Conservation (phyloP, 163 green algal genomes). For the Chloromonas sp. region DNA sequence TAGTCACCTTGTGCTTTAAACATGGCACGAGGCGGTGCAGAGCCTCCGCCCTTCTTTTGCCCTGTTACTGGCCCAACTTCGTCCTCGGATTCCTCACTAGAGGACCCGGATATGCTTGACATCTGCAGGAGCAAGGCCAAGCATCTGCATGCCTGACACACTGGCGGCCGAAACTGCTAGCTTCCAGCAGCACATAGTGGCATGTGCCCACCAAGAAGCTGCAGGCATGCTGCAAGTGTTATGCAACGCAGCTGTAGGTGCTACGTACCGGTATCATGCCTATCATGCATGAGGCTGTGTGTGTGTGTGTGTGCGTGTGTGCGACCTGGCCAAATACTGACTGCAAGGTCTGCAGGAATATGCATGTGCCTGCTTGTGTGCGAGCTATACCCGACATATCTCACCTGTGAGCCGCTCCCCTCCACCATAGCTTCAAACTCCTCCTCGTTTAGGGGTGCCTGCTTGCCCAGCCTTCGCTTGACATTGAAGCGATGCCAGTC, state of each 20-base stretch:
- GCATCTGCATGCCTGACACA: not conserved
- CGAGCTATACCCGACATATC: constrained; percentile 20
- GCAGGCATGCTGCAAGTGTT: too few relatives aligned
- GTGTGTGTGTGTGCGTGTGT: not conserved
- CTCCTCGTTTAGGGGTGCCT: constrained; percentile 45
- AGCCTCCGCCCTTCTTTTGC: not conserved
- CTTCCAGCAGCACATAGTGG: not conserved
- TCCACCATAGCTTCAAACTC: constrained; percentile 63
- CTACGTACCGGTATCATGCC: too few relatives aligned
- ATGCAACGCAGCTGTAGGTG: too few relatives aligned
- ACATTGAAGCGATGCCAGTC: constrained; percentile 86
- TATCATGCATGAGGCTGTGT: too few relatives aligned
- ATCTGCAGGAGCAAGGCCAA: constrained; percentile 25
- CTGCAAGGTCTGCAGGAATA: too few relatives aligned
- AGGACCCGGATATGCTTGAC: constrained; percentile 67
- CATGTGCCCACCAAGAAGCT: not conserved
- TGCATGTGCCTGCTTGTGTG: too few relatives aligned
- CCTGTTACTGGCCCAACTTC: constrained; percentile 4
- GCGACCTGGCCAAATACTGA: not conserved
- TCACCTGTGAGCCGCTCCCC: constrained; percentile 28
- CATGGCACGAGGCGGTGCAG: constrained; percentile 2
- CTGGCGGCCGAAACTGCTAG: too few relatives aligned
- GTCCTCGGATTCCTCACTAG: constrained; percentile 29
- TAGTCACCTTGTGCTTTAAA: constrained; percentile 1
- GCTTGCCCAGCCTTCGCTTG: constrained; percentile 51